Evolutionary conservation across 371 early-diverging fungal species (phyloP), one percentile per base, ranked within the genome.

Genomic region (Batrachochytrium dendrobatidis): DNA sequence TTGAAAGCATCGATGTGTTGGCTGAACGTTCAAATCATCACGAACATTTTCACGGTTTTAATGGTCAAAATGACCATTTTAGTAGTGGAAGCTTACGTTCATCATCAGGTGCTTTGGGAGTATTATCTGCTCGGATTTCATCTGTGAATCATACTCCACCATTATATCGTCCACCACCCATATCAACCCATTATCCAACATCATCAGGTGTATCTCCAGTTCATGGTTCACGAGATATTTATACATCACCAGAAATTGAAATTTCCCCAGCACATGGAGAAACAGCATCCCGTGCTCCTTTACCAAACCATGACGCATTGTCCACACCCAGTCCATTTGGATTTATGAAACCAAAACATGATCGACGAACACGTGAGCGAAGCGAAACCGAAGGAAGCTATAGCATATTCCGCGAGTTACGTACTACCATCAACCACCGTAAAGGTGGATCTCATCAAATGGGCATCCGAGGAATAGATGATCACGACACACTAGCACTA

Each of bases 331-430:
- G n/a, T 39, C 17, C 17, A 20, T 39, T 51, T 24, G 25, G 7
- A 12, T 51, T 51, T 22, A 10, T 51, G 12, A 51, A 51, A 29
- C 6, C 49, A 6, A 39, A 39, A 39, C 8, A 48, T 6, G 7
- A 51, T 6, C 51, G 51, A 28, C 28, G n/a, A 51, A 4, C 51
- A 22, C 4, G 51, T 3, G 51, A 51, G n/a, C 51, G 51, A 17
- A 51, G 51, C 30, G 51, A 51, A 22, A 51, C 51, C 3, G 51
- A 51, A 51, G 51, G 51, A 24, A 51, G 28, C 24, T 32, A 51
- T 22, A 30, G 30, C 30, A 3, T 51, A 3, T 24, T 51, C 51
- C 28, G 32, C 30, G 51, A 51, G 2, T 32, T 51, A 7, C 51
- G 51, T 3, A 8, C 51, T 10, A 30, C 51, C 24, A 51, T 51